Base-by-base conservation (phyloP, 345 rosid genomes). In the Aquilaria sinensis region DNA sequence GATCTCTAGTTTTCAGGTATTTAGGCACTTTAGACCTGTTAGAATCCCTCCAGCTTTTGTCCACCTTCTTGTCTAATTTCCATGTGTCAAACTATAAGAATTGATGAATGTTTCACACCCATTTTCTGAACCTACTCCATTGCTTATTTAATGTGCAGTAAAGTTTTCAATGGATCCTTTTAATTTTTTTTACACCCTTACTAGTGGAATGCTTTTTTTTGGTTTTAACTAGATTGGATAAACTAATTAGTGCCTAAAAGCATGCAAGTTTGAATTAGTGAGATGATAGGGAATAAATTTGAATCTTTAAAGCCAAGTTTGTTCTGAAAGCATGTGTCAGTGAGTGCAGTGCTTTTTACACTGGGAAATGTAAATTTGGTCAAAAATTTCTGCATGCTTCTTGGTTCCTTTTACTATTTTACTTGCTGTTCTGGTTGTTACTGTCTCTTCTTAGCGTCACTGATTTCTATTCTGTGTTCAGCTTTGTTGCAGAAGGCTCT, bases 401-500 rank as follows among this genome's bases (percentile, higher is more conserved):
- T 49, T 57, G 49, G 43, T 47, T 32, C 53, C 13, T 1, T 34
- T 29, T 48, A 41, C 4, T 47, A 16, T 10, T 55, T 51, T 51
- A 8, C 30, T 37, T 41, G 56, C 23, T 14, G 15, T 33, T 53
- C 33, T 37, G 31, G 0, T 37, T 48, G 15, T 55, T 54, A 32
- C 53, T 47, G 43, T 37, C 43, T 37, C 1, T 37, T 37, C 43
- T 37, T 5, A 37, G 43, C 5, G 47, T 45, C 15, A 31, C 64
- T 67, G 67, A 77, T 47, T 51, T 55, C 61, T 72, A 68, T 32
- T 65, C 67, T 70, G 73, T n/a, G 73, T 41, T 67, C 72, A 89
- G 96, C 58, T 61, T 70, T 93, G 80, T 74, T 87, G 84, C 91
- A 80, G 84, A 93, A 89, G 80, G 84, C 87, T 72, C 63, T 93